These are phyloP conservation scores for Epichloe sp. DNA, from an alignment of 2,329 filamentous ascomycete genomes.

Conservation along the genomic window DNA sequence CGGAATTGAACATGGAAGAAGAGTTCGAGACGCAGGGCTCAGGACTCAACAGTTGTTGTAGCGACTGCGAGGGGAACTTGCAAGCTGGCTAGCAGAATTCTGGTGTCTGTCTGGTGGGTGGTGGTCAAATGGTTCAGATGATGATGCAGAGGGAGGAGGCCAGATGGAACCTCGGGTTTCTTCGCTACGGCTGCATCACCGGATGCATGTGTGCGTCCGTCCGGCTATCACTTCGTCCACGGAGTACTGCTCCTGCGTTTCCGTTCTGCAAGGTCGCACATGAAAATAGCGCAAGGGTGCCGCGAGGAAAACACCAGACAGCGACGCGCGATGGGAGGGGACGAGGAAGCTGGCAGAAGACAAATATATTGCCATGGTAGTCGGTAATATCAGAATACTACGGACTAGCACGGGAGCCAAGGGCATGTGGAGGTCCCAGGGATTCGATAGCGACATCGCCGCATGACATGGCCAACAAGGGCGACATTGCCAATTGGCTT, in stretches of 20 bases:
- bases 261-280: constrained; percentile 4
- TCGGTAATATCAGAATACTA: no score
- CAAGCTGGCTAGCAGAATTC: no score
- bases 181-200: background rate
- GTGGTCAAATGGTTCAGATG: background rate
- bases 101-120: no score
- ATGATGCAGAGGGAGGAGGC: background rate
- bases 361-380: no score
- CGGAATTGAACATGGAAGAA: background rate
- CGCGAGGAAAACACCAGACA: no score
- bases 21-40: background rate
- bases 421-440: background rate
- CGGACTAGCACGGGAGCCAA: background rate
- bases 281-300: constrained; percentile 3
- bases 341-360: background rate
- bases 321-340: background rate
- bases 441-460: background rate
- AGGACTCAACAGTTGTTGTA: background rate
- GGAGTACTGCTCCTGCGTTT: background rate
- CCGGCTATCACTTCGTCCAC: background rate
- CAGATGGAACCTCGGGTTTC: no score
- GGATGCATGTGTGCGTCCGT: background rate
- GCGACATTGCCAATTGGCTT: background rate
- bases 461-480: background rate
- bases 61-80: background rate